phyloP scores from a whole-genome alignment of 768 basidiomycete species.

The Tulasnella sp. region DNA sequence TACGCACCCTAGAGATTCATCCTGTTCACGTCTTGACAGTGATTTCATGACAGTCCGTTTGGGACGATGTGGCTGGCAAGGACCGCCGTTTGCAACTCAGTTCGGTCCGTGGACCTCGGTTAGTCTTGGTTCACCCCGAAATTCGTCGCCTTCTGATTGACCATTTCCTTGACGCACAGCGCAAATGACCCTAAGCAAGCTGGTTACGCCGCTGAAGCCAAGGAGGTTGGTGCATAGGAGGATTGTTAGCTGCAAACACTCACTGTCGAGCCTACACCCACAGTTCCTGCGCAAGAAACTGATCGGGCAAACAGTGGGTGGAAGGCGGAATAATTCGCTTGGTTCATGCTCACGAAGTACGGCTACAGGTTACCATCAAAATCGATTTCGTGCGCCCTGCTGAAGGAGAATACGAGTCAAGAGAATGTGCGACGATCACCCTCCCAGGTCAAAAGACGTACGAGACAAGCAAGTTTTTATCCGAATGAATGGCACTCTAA shows the following conservation, averaged over 20 bases:
- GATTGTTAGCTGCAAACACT: neutral
- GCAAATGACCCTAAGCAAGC: conserved; percentile 81
- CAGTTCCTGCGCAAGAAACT: conserved; percentile 81
- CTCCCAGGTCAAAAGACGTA: conserved; percentile 78
- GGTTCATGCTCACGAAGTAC: neutral
- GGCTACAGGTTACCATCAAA: conserved; percentile 40
- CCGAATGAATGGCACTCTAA: neutral
- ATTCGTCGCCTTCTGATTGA: neutral
- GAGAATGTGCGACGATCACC: conserved; percentile 85
- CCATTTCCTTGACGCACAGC: conserved; percentile 40
- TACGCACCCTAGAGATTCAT: conserved; percentile 28
- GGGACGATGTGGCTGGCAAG: conserved; percentile 64
- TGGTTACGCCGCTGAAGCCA: conserved; percentile 85
- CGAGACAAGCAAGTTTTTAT: conserved; percentile 35
- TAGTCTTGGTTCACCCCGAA: conserved; percentile 30
- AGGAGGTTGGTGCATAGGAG: conserved; percentile 46
- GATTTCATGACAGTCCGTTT: conserved; percentile 48
- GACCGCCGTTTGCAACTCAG: conserved; percentile 84
- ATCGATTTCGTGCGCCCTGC: conserved; percentile 87
- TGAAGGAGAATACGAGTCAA: conserved; percentile 91
- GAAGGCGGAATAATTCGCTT: too few relatives aligned
- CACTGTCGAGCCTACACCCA: neutral
- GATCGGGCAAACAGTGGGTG: conserved; percentile 80
- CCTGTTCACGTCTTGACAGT: neutral
- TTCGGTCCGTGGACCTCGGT: conserved; percentile 84